phyloP scores from a whole-genome alignment of 2,329 filamentous ascomycete genomes.

The Colletotrichum coccodes region DNA sequence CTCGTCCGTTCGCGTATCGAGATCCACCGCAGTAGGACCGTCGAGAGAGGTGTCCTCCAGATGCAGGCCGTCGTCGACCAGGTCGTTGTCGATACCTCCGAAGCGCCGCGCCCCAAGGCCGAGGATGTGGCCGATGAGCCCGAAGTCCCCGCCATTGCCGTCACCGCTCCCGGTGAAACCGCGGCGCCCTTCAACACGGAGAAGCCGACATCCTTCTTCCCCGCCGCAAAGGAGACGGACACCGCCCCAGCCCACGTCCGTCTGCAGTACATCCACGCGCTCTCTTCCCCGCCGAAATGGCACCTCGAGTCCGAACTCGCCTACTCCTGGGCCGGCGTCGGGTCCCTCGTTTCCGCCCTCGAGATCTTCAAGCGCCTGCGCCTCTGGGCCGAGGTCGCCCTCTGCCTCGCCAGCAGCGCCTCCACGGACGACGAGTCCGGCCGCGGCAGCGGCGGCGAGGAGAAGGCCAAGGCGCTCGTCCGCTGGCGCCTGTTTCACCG shows the following conservation, averaged over 20 bases:
- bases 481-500: conserved; percentile 82
- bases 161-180: conserved; percentile 49
- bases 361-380: conserved; percentile 95
- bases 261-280: conserved; percentile 83
- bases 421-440: conserved; percentile 65
- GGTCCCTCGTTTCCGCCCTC: conserved; percentile 87
- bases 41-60: conserved; percentile 90
- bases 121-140: conserved; percentile 39
- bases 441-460: conserved; percentile 71
- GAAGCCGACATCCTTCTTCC: conserved; percentile 82
- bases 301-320: conserved; percentile 94
- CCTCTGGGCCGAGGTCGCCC: conserved; percentile 93
- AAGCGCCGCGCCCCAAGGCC: conserved; percentile 32
- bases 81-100: conserved; percentile 84
- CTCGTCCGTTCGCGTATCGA: conserved; percentile 92
- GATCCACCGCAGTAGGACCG: conserved; percentile 84
- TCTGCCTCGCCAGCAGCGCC: conserved; percentile 79
- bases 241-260: conserved; percentile 82
- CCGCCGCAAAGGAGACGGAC: conserved; percentile 78
- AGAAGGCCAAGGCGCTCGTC: conserved; percentile 81
- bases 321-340: conserved; percentile 89
- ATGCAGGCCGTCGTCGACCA: conserved; percentile 96
- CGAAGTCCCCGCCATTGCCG: conserved; percentile 56
- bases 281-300: conserved; percentile 89
- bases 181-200: conserved; percentile 32